Evolutionary conservation across 1,284 basidiomycete species (phyloP).

Genomic region (Heterobasidion occidentale): DNA sequence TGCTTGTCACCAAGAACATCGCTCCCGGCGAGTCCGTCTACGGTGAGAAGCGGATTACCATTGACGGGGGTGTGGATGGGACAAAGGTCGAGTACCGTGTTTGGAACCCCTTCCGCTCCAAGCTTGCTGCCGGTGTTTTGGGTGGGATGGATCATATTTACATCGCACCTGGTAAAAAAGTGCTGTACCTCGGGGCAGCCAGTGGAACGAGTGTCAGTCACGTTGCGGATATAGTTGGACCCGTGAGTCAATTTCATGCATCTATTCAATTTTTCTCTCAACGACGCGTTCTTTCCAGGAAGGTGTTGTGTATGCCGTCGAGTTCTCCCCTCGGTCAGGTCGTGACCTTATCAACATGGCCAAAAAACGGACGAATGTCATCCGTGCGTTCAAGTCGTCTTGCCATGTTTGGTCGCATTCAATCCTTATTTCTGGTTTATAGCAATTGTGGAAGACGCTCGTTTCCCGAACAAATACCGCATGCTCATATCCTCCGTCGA

Average conservation of each 20-base stretch:
- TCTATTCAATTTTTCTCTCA: conserved; percentile 6
- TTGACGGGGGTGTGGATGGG: conserved; percentile 72
- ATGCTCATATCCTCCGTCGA: conserved; percentile 93
- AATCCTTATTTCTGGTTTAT: neutral
- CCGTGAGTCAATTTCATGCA: conserved; percentile 45
- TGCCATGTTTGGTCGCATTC: neutral
- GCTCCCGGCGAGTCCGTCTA: conserved; percentile 98
- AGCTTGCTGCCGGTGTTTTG: conserved; percentile 94
- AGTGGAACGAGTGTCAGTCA: conserved; percentile 97
- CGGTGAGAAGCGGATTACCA: conserved; percentile 92
- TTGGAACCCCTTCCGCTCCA: conserved; percentile 99
- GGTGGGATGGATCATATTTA: conserved; percentile 94
- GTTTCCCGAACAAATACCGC: conserved; percentile 90
- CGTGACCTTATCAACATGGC: conserved; percentile 99
- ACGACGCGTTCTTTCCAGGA: conserved; percentile 42
- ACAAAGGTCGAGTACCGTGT: conserved; percentile 97
- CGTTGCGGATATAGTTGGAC: conserved; percentile 97
- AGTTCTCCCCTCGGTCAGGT: conserved; percentile 95
- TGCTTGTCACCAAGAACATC: conserved; percentile 97
- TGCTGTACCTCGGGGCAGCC: conserved; percentile 96
- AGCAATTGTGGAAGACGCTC: conserved; percentile 98
- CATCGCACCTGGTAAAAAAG: conserved; percentile 93
- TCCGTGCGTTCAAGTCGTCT: conserved; percentile 56
- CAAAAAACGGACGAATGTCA: conserved; percentile 98
- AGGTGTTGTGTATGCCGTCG: conserved; percentile 96